Evolutionary conservation across 2,329 filamentous ascomycete species (phyloP).

Genomic region (Furcasterigmium furcatum): DNA sequence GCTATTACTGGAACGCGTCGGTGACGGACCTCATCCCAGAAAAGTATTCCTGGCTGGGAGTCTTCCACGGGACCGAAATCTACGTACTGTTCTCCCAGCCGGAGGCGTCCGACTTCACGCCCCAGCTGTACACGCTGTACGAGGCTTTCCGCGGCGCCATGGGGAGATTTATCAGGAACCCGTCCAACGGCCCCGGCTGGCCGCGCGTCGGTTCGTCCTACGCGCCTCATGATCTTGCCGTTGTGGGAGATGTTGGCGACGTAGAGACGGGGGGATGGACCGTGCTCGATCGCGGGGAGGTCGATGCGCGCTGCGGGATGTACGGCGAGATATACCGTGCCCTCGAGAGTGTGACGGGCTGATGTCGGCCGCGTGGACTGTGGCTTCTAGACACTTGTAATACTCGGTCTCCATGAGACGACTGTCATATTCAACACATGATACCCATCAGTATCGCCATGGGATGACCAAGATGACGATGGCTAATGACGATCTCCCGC

Average conservation of each 20-base stretch:
- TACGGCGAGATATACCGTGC: slow-evolving; percentile 13
- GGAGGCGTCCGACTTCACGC: slow-evolving; percentile 10
- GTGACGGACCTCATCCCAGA: slow-evolving; percentile 13
- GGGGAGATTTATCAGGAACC: slow-evolving; percentile 18
- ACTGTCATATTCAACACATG: too few relatives aligned
- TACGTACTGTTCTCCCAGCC: slow-evolving; percentile 17
- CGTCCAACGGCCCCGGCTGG: slow-evolving; percentile 19
- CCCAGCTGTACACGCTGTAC: slow-evolving; percentile 17
- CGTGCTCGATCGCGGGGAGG: slow-evolving; percentile 10
- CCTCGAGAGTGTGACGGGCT: slow-evolving; percentile 6
- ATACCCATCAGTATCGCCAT: too few relatives aligned
- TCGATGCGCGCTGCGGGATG: slow-evolving; percentile 16
- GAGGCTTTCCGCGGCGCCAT: slow-evolving; percentile 17
- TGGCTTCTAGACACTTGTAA: too few relatives aligned
- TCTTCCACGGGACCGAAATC: slow-evolving; percentile 21
- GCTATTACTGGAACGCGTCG: slow-evolving; percentile 21
- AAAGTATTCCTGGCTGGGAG: slow-evolving; percentile 17
- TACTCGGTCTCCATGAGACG: too few relatives aligned
- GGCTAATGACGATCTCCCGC: too few relatives aligned
- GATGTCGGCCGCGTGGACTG: too few relatives aligned
- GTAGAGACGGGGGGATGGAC: slow-evolving; percentile 7
- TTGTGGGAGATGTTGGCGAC: slow-evolving; percentile 14
- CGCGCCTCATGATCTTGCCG: slow-evolving; percentile 15
- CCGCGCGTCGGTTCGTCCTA: slow-evolving; percentile 15
- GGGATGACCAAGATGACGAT: too few relatives aligned